Evolutionary conservation across 169 alveolate species (phyloP).

Genomic region (Plasmodium coatneyi): DNA sequence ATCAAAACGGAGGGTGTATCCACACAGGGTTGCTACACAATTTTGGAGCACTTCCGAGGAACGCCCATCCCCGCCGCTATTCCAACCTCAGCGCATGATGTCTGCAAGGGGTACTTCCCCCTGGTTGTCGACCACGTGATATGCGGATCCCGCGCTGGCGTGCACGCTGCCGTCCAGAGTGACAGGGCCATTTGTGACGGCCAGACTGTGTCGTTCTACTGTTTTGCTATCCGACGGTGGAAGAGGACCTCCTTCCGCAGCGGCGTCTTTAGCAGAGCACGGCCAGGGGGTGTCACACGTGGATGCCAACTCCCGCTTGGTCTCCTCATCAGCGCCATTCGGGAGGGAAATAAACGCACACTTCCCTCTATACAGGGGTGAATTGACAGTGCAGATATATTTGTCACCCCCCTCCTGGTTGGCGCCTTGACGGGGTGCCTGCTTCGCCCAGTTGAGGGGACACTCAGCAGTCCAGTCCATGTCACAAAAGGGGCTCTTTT

Average conservation of each 20-base stretch:
- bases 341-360: slow-evolving; percentile 29
- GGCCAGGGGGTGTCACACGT: slow-evolving; percentile 73
- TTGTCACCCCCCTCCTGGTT: background rate
- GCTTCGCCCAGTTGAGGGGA: slow-evolving; percentile 25
- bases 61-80: background rate
- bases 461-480: slow-evolving; percentile 50
- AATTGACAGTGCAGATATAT: slow-evolving; percentile 16
- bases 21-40: background rate
- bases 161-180: slow-evolving; percentile 19
- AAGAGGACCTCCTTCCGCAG: background rate
- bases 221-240: background rate
- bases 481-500: slow-evolving; percentile 22
- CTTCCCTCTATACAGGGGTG: slow-evolving; percentile 29
- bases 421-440: background rate
- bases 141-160: background rate
- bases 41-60: background rate
- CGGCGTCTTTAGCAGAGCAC: background rate
- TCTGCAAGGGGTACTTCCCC: background rate
- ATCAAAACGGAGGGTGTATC: background rate
- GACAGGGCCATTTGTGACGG: slow-evolving; percentile 11
- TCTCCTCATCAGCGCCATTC: slow-evolving; percentile 12
- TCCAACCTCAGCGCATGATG: background rate
- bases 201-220: background rate
- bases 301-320: slow-evolving; percentile 68
- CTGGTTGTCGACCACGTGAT: slow-evolving; percentile 11